These are phyloP conservation scores for Fusarium brachygibbosum DNA, from an alignment of 2,329 filamentous ascomycete genomes.

Conservation along the genomic window DNA sequence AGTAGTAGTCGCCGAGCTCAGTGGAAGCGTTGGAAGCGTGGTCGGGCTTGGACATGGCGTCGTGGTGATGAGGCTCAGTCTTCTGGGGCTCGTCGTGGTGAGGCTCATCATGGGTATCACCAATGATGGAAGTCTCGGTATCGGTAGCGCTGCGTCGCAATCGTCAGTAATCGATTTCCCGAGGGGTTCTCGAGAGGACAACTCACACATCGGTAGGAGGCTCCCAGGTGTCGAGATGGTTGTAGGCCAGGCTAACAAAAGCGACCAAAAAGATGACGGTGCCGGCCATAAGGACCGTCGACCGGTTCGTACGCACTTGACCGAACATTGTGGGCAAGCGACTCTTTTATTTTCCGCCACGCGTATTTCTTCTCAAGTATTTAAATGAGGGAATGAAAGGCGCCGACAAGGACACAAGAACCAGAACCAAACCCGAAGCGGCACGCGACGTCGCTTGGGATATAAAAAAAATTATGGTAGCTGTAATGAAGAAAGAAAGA, in stretches of 20 bases:
- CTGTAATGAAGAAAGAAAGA: constrained; percentile 35
- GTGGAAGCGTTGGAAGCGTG: constrained; percentile 35
- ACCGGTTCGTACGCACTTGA: constrained; percentile 51
- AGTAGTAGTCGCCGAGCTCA: constrained; percentile 51
- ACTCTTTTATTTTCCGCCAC: constrained; percentile 8
- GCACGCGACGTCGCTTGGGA: constrained; percentile 31
- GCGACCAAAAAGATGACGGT: constrained; percentile 52
- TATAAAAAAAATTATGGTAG: constrained; percentile 27
- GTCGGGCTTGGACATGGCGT: constrained; percentile 35
- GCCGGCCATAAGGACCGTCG: constrained; percentile 49
- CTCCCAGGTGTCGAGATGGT: constrained; percentile 52
- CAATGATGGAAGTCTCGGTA: constrained; percentile 41
- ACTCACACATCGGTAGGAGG: constrained; percentile 46
- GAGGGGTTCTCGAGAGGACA: not conserved
- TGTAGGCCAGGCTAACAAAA: constrained; percentile 52
- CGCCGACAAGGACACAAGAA: constrained; percentile 43
- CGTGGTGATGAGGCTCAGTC: constrained; percentile 18
- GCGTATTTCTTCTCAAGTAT: constrained; percentile 8
- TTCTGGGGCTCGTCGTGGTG: constrained; percentile 14
- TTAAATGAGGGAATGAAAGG: constrained; percentile 35
- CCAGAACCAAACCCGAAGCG: constrained; percentile 34
- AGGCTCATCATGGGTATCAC: constrained; percentile 4
- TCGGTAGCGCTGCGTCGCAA: constrained; percentile 35
- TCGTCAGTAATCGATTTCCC: constrained; percentile 21
- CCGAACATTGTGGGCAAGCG: constrained; percentile 53